These are phyloP conservation scores for Trametes punicea DNA, from an alignment of 768 basidiomycete species.

Conservation along the genomic window DNA sequence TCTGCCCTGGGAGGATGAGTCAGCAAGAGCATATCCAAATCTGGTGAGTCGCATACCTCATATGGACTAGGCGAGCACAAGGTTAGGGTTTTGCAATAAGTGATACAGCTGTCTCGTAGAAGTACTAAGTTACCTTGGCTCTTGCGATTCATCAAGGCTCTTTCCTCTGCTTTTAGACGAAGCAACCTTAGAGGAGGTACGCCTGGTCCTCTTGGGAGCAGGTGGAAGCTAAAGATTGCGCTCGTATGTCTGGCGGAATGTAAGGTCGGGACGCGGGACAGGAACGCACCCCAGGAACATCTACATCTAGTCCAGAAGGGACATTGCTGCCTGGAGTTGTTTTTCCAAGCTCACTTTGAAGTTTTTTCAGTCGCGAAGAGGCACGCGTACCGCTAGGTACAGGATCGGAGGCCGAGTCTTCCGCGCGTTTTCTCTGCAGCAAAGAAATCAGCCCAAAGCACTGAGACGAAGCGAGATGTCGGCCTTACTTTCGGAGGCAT, in stretches of 20 bases:
- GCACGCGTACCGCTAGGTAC: slow-evolving; percentile 22
- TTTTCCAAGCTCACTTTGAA: neutral
- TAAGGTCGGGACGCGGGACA: neutral
- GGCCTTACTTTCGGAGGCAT: slow-evolving; percentile 28
- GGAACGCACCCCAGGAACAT: slow-evolving; percentile 5
- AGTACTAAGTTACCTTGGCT: slow-evolving; percentile 1
- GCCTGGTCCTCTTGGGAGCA: slow-evolving; percentile 22
- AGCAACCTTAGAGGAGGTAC: slow-evolving; percentile 10
- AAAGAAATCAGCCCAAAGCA: neutral
- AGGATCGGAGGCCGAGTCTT: slow-evolving; percentile 11
- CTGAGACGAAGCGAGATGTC: neutral
- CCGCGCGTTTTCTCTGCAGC: slow-evolving; percentile 55
- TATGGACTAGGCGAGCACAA: slow-evolving; percentile 4
- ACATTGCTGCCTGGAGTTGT: neutral
- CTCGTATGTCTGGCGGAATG: neutral
- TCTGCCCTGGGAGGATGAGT: slow-evolving; percentile 9
- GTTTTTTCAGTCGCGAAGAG: slow-evolving; percentile 20
- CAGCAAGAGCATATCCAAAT: slow-evolving; percentile 2
- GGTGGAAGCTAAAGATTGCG: slow-evolving; percentile 10
- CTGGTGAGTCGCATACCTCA: slow-evolving; percentile 15
- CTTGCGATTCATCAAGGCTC: neutral
- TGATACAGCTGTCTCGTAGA: no score
- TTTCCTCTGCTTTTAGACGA: neutral
- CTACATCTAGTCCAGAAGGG: neutral
- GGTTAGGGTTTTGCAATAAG: slow-evolving; percentile 16